Evolutionary conservation across 495 filamentous ascomycete genomes (phyloP), one percentile per base, ranked within the genome.

Genomic region (Hypoxylon cercidicola): DNA sequence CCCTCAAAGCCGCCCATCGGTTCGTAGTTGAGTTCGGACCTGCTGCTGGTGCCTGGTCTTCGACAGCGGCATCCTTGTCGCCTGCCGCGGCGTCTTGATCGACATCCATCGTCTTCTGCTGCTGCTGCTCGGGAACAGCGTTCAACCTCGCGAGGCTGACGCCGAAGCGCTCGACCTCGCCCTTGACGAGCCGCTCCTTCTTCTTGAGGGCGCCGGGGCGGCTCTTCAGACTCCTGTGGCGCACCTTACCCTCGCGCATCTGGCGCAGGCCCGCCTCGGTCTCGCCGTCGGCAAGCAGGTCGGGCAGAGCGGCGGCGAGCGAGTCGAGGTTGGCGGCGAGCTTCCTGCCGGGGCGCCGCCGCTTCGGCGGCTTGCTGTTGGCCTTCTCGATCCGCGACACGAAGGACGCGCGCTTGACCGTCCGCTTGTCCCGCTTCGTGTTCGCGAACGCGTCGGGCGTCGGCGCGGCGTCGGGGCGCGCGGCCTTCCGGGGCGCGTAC

Each of bases 161-260:
- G 56, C 84, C 87, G 71, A 97, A 97, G 58, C 93, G 81, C 75
- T 92, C 87, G 72, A 89, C 86, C 82, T 98, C 94, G 64, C 81
- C 75, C 74, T 78, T 85, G 50, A 96, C 89, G 23, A 97, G 39
- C 74, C 85, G 87, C 74, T 93, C 91, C 77, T 89, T 93, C 66
- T 86, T 82, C 83, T 93, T 96, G 79, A 91, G 80, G 12, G 92
- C 91, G 0, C 94, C 93, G 0, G 90, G 91, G 49, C 88, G 77
- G 51, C 82, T 85, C 71, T 83, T 88, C 55, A 98, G 66, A 44
- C 87, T 91, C 77, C 87, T 88, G 41, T 88, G 87, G 58, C 85
- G 81, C 50, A 91, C 84, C 62, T 85, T 82, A 7, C 79, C 79
- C 50, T 76, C 73, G 16, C 73, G 58, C 15, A 73, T 69, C 69